phyloP scores from a whole-genome alignment of 148 eudicot species.

The Heliamphora exappendiculata region DNA sequence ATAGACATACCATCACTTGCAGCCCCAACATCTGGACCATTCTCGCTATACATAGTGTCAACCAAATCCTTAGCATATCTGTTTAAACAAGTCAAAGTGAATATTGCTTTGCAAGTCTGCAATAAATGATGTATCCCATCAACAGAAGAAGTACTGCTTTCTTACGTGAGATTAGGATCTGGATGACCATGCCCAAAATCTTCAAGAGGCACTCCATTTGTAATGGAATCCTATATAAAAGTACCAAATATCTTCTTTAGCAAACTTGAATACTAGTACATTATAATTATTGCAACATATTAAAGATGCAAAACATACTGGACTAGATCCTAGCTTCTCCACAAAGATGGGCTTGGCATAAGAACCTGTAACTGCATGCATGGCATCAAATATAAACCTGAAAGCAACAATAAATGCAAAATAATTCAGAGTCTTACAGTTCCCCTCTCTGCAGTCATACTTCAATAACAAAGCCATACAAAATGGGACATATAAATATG shows the following conservation, averaged over 20 bases:
- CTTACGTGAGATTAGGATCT: conserved; percentile 99
- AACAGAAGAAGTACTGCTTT: background rate
- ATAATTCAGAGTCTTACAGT: conserved; percentile 2
- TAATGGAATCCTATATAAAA: conserved; percentile 58
- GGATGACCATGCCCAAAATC: conserved; percentile 99
- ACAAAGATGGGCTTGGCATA: conserved; percentile 97
- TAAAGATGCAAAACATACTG: conserved; percentile 41
- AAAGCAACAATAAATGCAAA: conserved; percentile 6
- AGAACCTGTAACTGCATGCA: conserved; percentile 99
- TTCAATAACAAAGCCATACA: background rate
- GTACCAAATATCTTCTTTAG: conserved; percentile 15
- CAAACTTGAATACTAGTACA: conserved; percentile 9
- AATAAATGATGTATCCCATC: background rate
- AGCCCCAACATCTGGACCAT: conserved; percentile 97
- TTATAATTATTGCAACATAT: conserved; percentile 9
- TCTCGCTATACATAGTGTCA: conserved; percentile 60
- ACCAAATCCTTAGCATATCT: conserved; percentile 94
- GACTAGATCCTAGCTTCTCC: conserved; percentile 84
- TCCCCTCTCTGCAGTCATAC: background rate
- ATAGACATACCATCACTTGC: conserved; percentile 87
- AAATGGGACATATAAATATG: background rate
- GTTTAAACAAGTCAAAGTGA: conserved; percentile 23
- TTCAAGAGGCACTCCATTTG: conserved; percentile 90
- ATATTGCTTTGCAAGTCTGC: background rate
- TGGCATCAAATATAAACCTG: conserved; percentile 97